Evolutionary conservation across 2,329 filamentous ascomycete genomes (phyloP).

Genomic region (Sclerotinia glacialis): DNA sequence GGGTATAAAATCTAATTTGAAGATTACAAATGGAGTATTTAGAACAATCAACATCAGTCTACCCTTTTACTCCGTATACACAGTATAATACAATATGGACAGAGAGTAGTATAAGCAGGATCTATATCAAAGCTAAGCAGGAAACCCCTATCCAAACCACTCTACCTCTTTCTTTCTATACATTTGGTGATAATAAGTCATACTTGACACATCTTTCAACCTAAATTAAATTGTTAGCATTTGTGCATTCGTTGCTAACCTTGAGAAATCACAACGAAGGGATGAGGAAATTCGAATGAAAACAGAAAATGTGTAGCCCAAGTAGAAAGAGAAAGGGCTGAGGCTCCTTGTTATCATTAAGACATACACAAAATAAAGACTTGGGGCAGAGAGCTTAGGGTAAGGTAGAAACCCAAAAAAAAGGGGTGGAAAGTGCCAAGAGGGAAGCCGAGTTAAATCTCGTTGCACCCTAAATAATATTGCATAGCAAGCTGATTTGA

Average conservation of each 20-base stretch:
- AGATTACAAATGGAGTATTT: background rate
- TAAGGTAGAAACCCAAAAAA: background rate
- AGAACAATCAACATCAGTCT: background rate
- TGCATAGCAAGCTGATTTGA: background rate
- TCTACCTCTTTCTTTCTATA: conserved; percentile 16
- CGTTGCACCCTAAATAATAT: background rate
- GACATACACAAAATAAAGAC: background rate
- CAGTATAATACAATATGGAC: background rate
- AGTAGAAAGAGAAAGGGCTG: background rate
- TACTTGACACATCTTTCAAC: conserved; percentile 28
- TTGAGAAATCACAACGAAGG: background rate
- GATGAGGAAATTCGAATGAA: background rate
- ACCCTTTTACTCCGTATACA: conserved; percentile 4
- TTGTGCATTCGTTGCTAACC: background rate
- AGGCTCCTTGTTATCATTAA: background rate
- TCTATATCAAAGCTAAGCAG: conserved; percentile 1
- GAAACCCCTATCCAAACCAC: background rate
- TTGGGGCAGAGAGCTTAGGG: background rate
- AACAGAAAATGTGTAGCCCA: background rate
- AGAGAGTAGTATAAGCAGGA: background rate
- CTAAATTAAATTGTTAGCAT: conserved; percentile 10
- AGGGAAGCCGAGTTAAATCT: background rate
- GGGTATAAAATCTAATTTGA: background rate
- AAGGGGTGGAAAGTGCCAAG: background rate
- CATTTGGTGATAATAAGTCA: conserved; percentile 27